phyloP scores from a whole-genome alignment of 108 stramenopile genomes.

The Cyclotella atomus region DNA sequence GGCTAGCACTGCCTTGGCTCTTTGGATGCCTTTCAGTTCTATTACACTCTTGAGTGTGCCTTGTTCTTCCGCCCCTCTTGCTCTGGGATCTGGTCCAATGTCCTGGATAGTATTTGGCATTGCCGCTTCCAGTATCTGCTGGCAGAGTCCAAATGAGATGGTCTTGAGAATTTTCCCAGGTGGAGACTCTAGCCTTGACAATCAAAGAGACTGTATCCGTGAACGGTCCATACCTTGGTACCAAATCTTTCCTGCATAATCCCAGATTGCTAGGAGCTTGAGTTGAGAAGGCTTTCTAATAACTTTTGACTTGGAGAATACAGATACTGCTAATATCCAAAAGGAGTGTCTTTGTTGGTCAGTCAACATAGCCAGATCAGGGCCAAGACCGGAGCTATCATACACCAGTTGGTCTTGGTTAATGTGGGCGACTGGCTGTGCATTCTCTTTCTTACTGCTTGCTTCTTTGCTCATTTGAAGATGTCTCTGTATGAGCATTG shows the following conservation, averaged over 20 bases:
- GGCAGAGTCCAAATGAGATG: too few species aligned
- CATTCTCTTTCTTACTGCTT: neutral
- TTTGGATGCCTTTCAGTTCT: neutral
- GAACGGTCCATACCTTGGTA: too few species aligned
- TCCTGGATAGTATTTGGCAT: too few species aligned
- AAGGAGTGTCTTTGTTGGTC: neutral
- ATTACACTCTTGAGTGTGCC: neutral
- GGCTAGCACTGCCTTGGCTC: conserved; percentile 7
- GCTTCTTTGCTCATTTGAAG: neutral
- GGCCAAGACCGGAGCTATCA: neutral
- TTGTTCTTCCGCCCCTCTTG: too few species aligned
- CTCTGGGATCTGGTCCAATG: too few species aligned
- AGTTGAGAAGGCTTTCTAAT: neutral
- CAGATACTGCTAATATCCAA: neutral
- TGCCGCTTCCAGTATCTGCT: too few species aligned
- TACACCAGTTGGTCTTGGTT: neutral
- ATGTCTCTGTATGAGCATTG: neutral
- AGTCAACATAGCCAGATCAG: neutral
- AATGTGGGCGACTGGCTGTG: neutral
- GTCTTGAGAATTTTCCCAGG: too few species aligned
- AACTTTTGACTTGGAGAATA: neutral
- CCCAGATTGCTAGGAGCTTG: neutral
- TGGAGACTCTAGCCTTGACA: too few species aligned
- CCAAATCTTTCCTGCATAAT: neutral
- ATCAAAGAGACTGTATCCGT: too few species aligned